Evolutionary conservation across 495 filamentous ascomycete genomes (phyloP).

Genomic region (Xylaria nigripes): DNA sequence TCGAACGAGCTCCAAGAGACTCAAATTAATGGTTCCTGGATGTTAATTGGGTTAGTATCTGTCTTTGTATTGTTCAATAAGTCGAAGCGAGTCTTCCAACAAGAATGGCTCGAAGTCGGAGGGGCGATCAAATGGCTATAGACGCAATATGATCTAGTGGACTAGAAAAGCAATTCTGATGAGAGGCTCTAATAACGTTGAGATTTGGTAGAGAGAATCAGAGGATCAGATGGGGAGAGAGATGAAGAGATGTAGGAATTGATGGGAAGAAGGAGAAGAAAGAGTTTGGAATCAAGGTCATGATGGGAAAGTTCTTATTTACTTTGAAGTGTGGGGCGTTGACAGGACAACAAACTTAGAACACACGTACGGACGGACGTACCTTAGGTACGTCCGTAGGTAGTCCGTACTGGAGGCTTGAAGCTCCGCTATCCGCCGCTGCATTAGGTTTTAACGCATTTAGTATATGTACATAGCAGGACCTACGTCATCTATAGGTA

Average conservation of each 20-base stretch:
- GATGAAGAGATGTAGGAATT: slow-evolving; percentile 24
- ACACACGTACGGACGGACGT: neutral
- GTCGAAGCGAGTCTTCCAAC: slow-evolving; percentile 37
- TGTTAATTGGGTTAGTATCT: slow-evolving; percentile 39
- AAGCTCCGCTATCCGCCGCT: no score
- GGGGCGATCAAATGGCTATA: slow-evolving; percentile 40
- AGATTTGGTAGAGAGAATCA: slow-evolving; percentile 20
- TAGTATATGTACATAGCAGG: no score
- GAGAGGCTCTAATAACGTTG: slow-evolving; percentile 20
- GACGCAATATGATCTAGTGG: slow-evolving; percentile 36
- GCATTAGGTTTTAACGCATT: no score
- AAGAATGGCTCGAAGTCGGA: slow-evolving; percentile 33
- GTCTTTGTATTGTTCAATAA: slow-evolving; percentile 42
- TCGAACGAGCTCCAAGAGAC: slow-evolving; percentile 53
- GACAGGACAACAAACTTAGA: slow-evolving; percentile 6
- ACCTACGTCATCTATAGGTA: no score
- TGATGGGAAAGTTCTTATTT: slow-evolving; percentile 11
- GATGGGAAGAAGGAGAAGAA: slow-evolving; percentile 17
- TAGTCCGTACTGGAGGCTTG: neutral
- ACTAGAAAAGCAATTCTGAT: slow-evolving; percentile 25
- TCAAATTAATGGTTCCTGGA: slow-evolving; percentile 59
- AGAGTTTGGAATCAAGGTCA: slow-evolving; percentile 6
- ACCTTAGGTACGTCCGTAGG: neutral
- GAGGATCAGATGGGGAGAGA: slow-evolving; percentile 8
- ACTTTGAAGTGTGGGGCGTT: slow-evolving; percentile 11